phyloP scores from a whole-genome alignment of 805 yeast genomes.

The Yamadazyma endophytica region DNA sequence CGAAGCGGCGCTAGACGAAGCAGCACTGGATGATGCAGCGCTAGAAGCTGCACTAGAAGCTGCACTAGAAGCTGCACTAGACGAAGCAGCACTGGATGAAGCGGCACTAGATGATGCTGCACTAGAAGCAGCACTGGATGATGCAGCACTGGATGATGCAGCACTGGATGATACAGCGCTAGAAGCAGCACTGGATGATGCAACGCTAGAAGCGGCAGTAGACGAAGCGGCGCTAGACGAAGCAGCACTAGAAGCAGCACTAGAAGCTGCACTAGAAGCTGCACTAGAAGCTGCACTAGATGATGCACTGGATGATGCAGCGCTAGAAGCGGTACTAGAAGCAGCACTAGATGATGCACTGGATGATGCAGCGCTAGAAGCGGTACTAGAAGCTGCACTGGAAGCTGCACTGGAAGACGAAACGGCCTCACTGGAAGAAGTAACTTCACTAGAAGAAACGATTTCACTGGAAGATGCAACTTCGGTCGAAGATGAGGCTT shows the following conservation, averaged over 20 bases:
- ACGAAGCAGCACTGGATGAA: neutral
- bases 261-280: conserved; percentile 2
- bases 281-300: conserved; percentile 4
- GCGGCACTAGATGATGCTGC: conserved; percentile 2
- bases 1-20: conserved; percentile 3
- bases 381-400: neutral
- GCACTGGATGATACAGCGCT: too few relatives aligned
- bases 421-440: neutral
- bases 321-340: conserved; percentile 1
- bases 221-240: neutral
- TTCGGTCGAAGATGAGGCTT: conserved; percentile 1
- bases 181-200: too few relatives aligned
- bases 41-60: neutral
- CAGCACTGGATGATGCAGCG: conserved; percentile 2
- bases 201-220: conserved; percentile 1
- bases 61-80: neutral
- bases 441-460: neutral
- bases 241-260: conserved; percentile 1
- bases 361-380: conserved; percentile 1
- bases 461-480: neutral
- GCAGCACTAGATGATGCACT: conserved; percentile 3
- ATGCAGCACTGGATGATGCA: conserved; percentile 3
- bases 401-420: conserved; percentile 3
- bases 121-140: conserved; percentile 1
- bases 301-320: conserved; percentile 1